Evolutionary conservation across 371 early-diverging fungal species (phyloP).

Genomic region (Haplosporangium sp.): DNA sequence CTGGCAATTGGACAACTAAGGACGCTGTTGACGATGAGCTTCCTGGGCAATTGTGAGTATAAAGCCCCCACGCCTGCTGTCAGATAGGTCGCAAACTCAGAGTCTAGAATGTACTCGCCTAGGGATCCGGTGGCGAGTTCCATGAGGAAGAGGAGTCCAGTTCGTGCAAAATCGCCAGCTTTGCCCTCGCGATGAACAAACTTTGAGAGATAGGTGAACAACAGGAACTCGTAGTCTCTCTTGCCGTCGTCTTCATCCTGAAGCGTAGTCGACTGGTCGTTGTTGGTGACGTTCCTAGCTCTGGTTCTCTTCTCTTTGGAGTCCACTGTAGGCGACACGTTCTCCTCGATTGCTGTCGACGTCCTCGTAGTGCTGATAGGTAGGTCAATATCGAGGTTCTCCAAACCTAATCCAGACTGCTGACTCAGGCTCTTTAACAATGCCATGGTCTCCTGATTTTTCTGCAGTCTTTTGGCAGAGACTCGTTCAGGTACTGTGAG

Average conservation of each 20-base stretch:
- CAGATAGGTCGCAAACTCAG: conserved; percentile 84
- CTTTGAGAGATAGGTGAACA: conserved; percentile 86
- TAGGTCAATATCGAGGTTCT: not conserved
- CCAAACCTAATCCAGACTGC: conserved; percentile 19
- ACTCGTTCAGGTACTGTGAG: conserved; percentile 69
- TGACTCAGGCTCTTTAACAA: conserved; percentile 22
- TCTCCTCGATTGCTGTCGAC: not conserved
- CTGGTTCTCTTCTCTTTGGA: not conserved
- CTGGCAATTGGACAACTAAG: not conserved
- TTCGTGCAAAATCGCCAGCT: conserved; percentile 89
- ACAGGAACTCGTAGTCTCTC: conserved; percentile 80
- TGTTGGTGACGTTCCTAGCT: not conserved
- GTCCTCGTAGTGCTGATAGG: not conserved
- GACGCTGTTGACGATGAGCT: conserved; percentile 65
- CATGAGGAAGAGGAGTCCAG: conserved; percentile 85
- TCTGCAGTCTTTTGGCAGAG: conserved; percentile 17
- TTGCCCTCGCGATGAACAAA: conserved; percentile 90
- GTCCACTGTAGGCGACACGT: not conserved
- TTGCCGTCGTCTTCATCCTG: not conserved
- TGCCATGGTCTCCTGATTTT: conserved; percentile 37
- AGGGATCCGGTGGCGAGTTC: conserved; percentile 81
- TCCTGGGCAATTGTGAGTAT: conserved; percentile 92
- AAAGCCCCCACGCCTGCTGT: conserved; percentile 89
- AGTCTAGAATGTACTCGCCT: conserved; percentile 79
- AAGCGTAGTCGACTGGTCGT: not conserved